A percentile compares a stretch with the other conserved stretches of the same genome.
Evolutionary conservation across 2,329 filamentous ascomycete species (phyloP).

Genomic region (Nigrospora oryzae): DNA sequence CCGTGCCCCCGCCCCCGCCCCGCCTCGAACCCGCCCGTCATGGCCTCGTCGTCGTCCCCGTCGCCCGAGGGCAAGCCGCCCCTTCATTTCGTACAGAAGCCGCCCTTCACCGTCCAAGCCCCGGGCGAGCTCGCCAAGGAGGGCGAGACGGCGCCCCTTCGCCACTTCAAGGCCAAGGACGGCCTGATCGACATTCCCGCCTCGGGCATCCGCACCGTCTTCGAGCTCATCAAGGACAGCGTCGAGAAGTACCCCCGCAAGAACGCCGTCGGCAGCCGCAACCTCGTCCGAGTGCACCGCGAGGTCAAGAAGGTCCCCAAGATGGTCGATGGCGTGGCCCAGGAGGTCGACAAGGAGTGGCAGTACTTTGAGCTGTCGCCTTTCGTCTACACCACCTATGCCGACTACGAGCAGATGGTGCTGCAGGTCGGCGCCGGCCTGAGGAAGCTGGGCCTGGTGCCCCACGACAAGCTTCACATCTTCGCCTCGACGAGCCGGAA

Average conservation of each 20-base stretch:
- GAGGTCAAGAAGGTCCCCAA: slow-evolving; percentile 90
- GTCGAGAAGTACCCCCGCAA: slow-evolving; percentile 55
- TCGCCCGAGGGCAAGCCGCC: slow-evolving; percentile 33
- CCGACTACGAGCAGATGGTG: slow-evolving; percentile 65
- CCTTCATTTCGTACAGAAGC: slow-evolving; percentile 53
- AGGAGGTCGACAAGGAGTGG: slow-evolving; percentile 85
- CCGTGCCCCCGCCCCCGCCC: too few relatives aligned
- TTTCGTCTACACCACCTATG: slow-evolving; percentile 70
- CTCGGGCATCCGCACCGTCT: slow-evolving; percentile 66
- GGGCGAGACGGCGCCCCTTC: slow-evolving; percentile 78
- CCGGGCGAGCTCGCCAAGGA: slow-evolving; percentile 59
- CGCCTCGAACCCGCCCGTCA: too few relatives aligned
- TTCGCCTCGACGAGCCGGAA: slow-evolving; percentile 77
- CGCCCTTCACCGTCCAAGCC: slow-evolving; percentile 68
- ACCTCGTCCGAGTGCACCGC: slow-evolving; percentile 67
- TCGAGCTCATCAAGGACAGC: slow-evolving; percentile 66
- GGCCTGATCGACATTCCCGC: slow-evolving; percentile 58
- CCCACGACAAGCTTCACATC: slow-evolving; percentile 64
- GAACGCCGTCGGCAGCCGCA: slow-evolving; percentile 61
- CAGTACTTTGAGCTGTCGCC: slow-evolving; percentile 76
- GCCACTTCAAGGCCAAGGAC: slow-evolving; percentile 64
- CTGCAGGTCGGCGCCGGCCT: slow-evolving; percentile 65
- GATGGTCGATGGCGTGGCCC: slow-evolving; percentile 70
- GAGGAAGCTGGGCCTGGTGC: slow-evolving; percentile 62
- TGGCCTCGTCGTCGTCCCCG: too few relatives aligned